Base-by-base conservation (phyloP, 2,329 filamentous ascomycete genomes). In the Pseudopyrenochaeta lycopersici region DNA sequence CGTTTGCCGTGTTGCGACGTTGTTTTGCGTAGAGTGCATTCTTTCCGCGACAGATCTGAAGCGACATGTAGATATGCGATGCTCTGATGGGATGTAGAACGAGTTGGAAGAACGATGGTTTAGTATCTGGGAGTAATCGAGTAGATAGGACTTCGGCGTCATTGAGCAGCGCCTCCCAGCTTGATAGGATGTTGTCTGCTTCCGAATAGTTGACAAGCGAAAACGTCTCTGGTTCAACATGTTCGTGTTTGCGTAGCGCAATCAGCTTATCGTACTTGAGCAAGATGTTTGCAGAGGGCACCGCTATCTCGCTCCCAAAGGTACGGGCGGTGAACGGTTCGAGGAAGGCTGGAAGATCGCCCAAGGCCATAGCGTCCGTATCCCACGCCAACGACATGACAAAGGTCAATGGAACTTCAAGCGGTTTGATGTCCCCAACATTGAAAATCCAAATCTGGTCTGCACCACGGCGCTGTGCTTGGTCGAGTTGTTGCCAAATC, bases 21-120 rank as follows among this genome's bases (percentile, higher is more conserved):
- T 62, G 47, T 30, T 29, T 68, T 0, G 81, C 84, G 51, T 84
- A 85, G 3, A 84, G 73, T 21, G 81, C 79, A 55, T 88, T 87
- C 64, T 76, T 78, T 0, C 80, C 83, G 14, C 41, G 40, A 11
- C 23, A 23, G 14, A 56, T 23, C 20, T 45, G 45, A 21, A 56
- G 46, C 7, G 44, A 42, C 1, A 78, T 77, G 2, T 78, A 78
- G 41, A 86, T 77, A 63, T 84, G 78, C 49, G 86, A 81, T 2
- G 82, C 83, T 7, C 81, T 75, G 7, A 81, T 76, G 0, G 85
- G 84, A 52, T 87, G 83, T 2, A 84, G 76, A 7, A 87, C 78
- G 56, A 84, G 80, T 66, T 88, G 78, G 68, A 85, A 87, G 65
- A 84, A 89, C 1, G 86, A 79, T 7, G 85, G 74, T 62, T 41